Conservation (phyloP, 2,329 filamentous ascomycete genomes). For the Ilyonectria sp. region DNA sequence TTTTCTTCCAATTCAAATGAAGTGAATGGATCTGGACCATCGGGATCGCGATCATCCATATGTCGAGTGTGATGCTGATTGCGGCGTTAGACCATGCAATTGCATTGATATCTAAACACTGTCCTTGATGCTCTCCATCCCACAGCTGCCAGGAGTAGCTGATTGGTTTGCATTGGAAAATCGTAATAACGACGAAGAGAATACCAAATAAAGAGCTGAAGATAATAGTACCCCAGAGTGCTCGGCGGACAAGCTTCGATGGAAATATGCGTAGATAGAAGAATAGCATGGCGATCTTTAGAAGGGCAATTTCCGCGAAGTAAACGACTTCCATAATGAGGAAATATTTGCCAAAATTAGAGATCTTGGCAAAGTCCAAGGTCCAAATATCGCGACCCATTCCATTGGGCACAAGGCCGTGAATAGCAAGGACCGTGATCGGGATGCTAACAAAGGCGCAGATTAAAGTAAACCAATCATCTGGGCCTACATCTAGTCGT, state of each 20-base stretch:
- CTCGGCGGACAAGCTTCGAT: not conserved
- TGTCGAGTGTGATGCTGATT: conserved; percentile 22
- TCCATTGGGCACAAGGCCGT: conserved; percentile 18
- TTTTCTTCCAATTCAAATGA: not conserved
- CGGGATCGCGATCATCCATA: not conserved
- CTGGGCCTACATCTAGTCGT: not conserved
- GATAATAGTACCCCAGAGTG: conserved; percentile 26
- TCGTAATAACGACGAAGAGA: conserved; percentile 3
- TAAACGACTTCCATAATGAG: conserved; percentile 21
- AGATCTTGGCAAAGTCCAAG: conserved; percentile 6
- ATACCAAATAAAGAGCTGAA: not conserved
- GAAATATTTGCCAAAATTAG: conserved; percentile 8
- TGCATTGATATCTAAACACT: conserved; percentile 12
- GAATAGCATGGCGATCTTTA: conserved; percentile 28
- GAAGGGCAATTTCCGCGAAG: conserved; percentile 17
- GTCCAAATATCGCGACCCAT: conserved; percentile 28
- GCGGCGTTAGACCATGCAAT: conserved; percentile 29
- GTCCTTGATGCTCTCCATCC: conserved; percentile 19
- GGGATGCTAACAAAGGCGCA: not conserved
- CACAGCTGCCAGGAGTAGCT: conserved; percentile 27
- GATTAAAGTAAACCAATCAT: not conserved
- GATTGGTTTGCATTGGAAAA: conserved; percentile 10
- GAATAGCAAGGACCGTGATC: not conserved
- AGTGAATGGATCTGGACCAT: not conserved
- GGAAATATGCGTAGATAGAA: conserved; percentile 34